Conservation (phyloP, 2,329 filamentous ascomycete species). For the Fusarium lyarnte region DNA sequence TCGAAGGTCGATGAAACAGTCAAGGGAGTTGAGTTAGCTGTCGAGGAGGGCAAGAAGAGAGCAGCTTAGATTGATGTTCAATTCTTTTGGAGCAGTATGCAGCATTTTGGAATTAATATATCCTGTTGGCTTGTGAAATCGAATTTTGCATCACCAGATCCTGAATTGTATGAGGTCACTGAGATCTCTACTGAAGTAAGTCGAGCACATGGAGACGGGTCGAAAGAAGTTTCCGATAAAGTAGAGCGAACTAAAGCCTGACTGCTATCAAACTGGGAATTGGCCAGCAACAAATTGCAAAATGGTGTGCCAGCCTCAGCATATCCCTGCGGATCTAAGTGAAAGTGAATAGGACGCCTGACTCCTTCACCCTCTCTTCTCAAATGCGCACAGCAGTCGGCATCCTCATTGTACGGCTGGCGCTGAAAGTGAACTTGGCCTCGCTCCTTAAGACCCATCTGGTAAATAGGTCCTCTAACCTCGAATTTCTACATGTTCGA, state of each 20-base stretch:
- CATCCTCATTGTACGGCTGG: neutral
- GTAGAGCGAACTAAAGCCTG: no score
- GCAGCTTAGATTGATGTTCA: neutral
- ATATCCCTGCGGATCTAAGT: neutral
- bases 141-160: neutral
- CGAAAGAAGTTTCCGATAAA: fast-evolving
- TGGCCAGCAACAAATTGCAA: neutral
- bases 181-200: no score
- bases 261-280: neutral
- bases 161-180: fast-evolving
- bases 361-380: neutral
- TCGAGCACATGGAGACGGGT: no score
- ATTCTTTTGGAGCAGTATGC: fast-evolving
- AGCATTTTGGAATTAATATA: neutral
- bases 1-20: slow-evolving; percentile 23
- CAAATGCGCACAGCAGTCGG: neutral
- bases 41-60: slow-evolving; percentile 1
- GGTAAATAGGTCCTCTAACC: neutral
- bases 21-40: slow-evolving; percentile 28
- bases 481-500: neutral
- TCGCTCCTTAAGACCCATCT: neutral
- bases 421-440: neutral
- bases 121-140: neutral
- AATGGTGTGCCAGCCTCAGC: neutral
- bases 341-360: neutral